Evolutionary conservation across 208 protist genomes (phyloP), one percentile per base, ranked within the genome.

Genomic region (Leptomonas seymouri): DNA sequence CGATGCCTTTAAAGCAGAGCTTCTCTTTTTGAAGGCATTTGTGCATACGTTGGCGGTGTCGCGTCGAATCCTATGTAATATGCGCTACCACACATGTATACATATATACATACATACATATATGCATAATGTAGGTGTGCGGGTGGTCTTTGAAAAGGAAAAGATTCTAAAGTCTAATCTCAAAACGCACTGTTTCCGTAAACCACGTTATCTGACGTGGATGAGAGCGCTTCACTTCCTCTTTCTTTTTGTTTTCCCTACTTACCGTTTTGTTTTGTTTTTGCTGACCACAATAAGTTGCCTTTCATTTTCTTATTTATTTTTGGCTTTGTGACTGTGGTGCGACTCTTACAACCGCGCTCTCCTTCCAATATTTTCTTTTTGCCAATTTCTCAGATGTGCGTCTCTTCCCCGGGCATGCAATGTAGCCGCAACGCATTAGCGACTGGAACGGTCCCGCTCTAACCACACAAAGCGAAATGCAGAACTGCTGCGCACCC

Each of bases 401-500:
- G 54, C 50, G 31, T 62, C 30, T 30, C 55, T 57, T 61, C 54
- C n/a, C 23, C 31, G 4, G 50, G 48, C 34, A 27, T 54, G 1
- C 50, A 25, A n/a, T n/a, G n/a, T n/a, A n/a, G n/a, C 54, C 54
- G 21, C 27, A 1, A 25, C 44, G 14, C 15, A 4, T 58, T 39
- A 44, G 14, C 18, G 23, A 56, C n/a, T 18, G 27, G 27, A 39
- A 4, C 25, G 31, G 54, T 58, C 27, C 27, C 34, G 54, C 54
- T 58, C 20, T 44, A 44, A 58, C 23, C 54, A 58, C 54, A 41
- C 54, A 25, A 20, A 58, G 28, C n/a, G 23, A 53, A 48, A n/a
- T 48, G 44, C 18, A 48, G 7, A 48, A 48, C 44, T 48, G 44
- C 44, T 5, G 7, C 11, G 44, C 7, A 5, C 2, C 6, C 44